A percentile compares a stretch with the other conserved stretches of the same genome.
Evolutionary conservation across 202 grass and related monocot species (phyloP).

Genomic region (Dendrocalamus latiflorus): DNA sequence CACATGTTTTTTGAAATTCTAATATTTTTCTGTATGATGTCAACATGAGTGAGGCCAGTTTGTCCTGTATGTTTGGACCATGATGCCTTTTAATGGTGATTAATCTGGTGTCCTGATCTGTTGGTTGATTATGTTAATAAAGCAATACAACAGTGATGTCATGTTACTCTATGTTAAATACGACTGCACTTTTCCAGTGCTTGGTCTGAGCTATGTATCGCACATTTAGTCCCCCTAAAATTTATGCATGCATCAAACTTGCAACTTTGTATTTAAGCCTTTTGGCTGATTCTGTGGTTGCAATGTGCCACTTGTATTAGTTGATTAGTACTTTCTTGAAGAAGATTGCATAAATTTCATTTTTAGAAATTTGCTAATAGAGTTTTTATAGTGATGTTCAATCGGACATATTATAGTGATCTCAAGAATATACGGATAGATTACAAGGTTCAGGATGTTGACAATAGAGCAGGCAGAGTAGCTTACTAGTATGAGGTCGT

Average conservation of each 20-base stretch:
- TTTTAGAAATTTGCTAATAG: background rate
- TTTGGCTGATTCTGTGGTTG: too few relatives aligned
- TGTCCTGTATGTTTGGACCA: background rate
- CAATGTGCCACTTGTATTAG: background rate
- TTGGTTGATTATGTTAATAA: background rate
- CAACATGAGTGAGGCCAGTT: background rate
- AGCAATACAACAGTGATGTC: background rate
- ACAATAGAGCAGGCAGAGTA: too few relatives aligned
- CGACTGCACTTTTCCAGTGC: background rate
- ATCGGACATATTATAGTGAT: too few relatives aligned
- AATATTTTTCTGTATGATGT: background rate
- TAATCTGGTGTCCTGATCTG: background rate
- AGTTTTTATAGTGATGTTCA: too few relatives aligned
- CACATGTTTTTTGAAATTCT: background rate
- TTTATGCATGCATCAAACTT: background rate
- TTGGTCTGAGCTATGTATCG: background rate
- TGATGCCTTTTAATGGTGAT: background rate
- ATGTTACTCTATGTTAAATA: background rate
- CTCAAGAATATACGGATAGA: too few relatives aligned
- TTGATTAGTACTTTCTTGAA: background rate
- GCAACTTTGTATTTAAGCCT: background rate
- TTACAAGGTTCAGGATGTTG: too few relatives aligned
- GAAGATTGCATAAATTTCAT: background rate
- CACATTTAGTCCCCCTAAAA: background rate
- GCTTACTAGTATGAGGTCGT: too few relatives aligned